Percentiles rank a stretch among this genome's conserved stretches.
phyloP scores from a whole-genome alignment of 2,329 filamentous ascomycete genomes.

The Diaporthe vaccinii region DNA sequence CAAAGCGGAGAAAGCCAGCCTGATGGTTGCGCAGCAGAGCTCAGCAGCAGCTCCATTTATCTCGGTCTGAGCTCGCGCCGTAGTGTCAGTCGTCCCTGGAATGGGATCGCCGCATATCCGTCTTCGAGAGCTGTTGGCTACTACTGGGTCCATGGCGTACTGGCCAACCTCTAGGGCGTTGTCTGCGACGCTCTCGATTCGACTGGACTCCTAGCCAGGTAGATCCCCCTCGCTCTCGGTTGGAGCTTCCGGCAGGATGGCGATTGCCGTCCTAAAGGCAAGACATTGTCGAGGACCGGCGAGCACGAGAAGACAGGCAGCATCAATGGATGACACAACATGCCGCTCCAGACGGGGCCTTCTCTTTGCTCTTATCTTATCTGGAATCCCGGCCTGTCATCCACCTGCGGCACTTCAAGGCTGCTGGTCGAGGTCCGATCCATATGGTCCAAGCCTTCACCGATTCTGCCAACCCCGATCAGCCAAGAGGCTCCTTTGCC shows the following conservation, averaged over 20 bases:
- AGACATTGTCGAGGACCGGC: neutral
- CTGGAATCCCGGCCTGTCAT: neutral
- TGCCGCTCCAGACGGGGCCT: neutral
- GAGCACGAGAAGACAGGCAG: neutral
- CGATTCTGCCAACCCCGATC: constrained; percentile 20
- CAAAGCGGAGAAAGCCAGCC: constrained; percentile 32
- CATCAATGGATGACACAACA: neutral
- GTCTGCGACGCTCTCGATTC: constrained; percentile 4
- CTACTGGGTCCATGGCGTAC: neutral
- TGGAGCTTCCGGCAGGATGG: neutral
- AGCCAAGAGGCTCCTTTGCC: constrained; percentile 8
- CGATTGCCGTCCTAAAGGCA: neutral
- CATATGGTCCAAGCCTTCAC: neutral
- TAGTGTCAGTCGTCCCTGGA: neutral
- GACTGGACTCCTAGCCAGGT: neutral
- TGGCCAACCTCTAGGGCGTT: neutral
- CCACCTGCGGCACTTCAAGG: neutral
- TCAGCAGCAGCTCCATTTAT: constrained; percentile 12
- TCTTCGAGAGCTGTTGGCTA: neutral
- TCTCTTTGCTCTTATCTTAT: neutral
- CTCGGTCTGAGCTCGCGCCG: constrained; percentile 4
- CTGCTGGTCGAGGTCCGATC: neutral
- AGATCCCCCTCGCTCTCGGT: neutral
- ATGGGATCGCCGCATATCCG: constrained; percentile 1
- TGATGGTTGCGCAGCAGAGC: constrained; percentile 6